Evolutionary conservation across 805 yeast genomes (phyloP).

Genomic region (Yamadazyma insecticola): DNA sequence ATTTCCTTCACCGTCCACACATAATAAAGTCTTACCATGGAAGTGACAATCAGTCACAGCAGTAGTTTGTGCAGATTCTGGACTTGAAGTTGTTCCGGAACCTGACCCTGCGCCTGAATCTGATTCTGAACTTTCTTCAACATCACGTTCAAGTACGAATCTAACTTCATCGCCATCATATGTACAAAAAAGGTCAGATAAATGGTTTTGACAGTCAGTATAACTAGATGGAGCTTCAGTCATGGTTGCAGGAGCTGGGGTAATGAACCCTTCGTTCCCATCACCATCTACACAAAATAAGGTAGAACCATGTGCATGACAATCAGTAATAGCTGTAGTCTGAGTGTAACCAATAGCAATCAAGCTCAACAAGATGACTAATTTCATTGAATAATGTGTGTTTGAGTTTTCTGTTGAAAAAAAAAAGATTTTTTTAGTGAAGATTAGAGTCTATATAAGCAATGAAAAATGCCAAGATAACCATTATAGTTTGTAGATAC

Average conservation of each 20-base stretch:
- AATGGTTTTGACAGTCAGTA: constrained; percentile 18
- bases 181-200: constrained; percentile 13
- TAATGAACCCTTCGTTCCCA: constrained; percentile 17
- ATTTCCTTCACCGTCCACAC: constrained; percentile 16
- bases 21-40: constrained; percentile 15
- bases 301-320: constrained; percentile 16
- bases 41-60: constrained; percentile 16
- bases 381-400: too few relatives aligned
- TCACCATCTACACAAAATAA: constrained; percentile 14
- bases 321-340: constrained; percentile 9
- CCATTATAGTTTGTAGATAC: too few relatives aligned
- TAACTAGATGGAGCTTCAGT: too few relatives aligned
- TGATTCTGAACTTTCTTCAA: constrained; percentile 3
- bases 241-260: constrained; percentile 14
- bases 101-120: constrained; percentile 10
- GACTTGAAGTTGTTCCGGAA: constrained; percentile 7
- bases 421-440: background rate
- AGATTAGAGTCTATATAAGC: background rate
- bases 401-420: too few relatives aligned
- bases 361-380: background rate
- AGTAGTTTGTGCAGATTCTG: constrained; percentile 3
- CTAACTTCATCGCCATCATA: constrained; percentile 12
- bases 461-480: background rate
- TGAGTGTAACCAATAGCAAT: background rate
- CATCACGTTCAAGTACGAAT: constrained; percentile 9